A percentile compares a stretch with the other conserved stretches of the same genome.
Evolutionary conservation across 257 asterid genomes (phyloP).

Genomic region (Solanum neorickii): DNA sequence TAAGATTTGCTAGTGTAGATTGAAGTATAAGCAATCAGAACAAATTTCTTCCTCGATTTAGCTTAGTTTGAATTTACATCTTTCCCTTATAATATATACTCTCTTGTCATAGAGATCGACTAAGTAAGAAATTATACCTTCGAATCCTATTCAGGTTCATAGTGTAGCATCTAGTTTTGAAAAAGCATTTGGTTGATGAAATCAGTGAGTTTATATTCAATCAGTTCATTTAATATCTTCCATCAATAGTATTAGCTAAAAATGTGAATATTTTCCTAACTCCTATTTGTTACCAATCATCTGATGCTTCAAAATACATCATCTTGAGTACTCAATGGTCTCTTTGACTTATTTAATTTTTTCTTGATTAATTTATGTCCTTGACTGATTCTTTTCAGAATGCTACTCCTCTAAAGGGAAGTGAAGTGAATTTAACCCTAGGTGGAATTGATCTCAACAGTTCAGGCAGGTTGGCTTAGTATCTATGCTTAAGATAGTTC

Average conservation of each 20-base stretch:
- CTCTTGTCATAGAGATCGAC: not conserved
- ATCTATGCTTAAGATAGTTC: not conserved
- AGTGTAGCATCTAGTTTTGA: not conserved
- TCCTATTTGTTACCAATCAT: not conserved
- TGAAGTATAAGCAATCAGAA: not conserved
- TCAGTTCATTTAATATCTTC: not conserved
- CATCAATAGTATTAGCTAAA: not conserved
- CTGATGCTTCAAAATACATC: not conserved
- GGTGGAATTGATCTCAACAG: conserved; percentile 99
- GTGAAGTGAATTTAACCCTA: conserved; percentile 91
- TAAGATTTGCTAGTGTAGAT: not conserved
- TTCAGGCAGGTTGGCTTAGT: conserved; percentile 95
- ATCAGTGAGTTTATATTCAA: not conserved
- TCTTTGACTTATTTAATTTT: not conserved
- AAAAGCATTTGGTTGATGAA: not conserved
- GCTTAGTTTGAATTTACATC: not conserved
- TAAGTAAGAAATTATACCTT: not conserved
- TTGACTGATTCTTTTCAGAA: conserved; percentile 29
- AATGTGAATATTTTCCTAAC: not conserved
- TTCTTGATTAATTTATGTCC: not conserved
- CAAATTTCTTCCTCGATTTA: not conserved
- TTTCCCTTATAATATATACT: not conserved
- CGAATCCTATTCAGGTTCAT: not conserved
- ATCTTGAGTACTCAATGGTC: not conserved
- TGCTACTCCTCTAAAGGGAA: conserved; percentile 61